Evolutionary conservation across 148 eudicot genomes (phyloP).

Genomic region (Bassia scoparia): DNA sequence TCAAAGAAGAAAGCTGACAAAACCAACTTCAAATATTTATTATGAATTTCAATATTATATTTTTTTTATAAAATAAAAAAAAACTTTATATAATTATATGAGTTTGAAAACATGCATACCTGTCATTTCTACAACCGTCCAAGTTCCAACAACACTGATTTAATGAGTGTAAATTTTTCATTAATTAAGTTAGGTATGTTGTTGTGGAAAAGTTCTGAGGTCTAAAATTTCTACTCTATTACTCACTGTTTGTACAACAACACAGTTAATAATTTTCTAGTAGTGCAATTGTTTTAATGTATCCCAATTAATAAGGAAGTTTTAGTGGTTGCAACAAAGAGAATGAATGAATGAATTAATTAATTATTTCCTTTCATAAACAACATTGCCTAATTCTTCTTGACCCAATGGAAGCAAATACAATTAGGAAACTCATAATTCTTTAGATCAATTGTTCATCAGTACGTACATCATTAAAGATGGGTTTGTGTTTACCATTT

Average conservation of each 20-base stretch:
- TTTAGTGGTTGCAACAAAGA: no score
- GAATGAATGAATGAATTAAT: no score
- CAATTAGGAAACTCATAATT: not conserved
- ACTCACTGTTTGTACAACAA: not conserved
- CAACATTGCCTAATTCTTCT: constrained; percentile 6
- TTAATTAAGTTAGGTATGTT: constrained; percentile 11
- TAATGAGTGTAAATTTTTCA: not conserved
- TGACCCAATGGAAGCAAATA: constrained; percentile 10
- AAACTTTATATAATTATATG: not conserved
- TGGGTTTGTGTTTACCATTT: no score
- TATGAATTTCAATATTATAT: not conserved
- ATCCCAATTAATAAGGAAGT: not conserved
- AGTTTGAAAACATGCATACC: not conserved
- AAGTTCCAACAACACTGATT: constrained; percentile 2
- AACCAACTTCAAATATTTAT: not conserved
- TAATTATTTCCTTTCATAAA: constrained; percentile 8
- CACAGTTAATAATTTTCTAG: not conserved
- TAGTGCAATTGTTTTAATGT: not conserved
- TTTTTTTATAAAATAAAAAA: no score
- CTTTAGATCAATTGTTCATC: no score
- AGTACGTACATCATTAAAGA: no score
- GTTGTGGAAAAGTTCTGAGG: not conserved
- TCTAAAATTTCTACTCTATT: not conserved
- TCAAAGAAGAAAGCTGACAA: constrained; percentile 5
- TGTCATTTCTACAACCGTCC: constrained; percentile 15